Conservation (phyloP, 257 asterid species). For the Solanum chiquidenum region DNA sequence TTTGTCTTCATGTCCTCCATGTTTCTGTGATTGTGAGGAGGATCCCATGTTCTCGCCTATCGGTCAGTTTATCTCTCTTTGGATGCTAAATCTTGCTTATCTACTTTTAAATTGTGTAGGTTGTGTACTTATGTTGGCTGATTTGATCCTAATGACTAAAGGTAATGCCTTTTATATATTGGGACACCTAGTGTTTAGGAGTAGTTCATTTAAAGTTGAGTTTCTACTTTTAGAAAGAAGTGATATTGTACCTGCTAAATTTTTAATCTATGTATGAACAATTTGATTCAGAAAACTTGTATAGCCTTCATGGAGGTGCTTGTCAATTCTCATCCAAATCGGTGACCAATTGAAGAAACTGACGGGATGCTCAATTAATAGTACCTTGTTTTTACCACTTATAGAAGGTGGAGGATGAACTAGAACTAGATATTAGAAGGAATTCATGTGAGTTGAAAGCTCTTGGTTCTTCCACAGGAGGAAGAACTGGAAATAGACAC, state of each 20-base stretch:
- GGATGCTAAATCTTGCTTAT: neutral
- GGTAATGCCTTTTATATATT: neutral
- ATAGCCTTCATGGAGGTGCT: neutral
- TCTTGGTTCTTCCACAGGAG: neutral
- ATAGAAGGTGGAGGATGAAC: neutral
- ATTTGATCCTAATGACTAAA: neutral
- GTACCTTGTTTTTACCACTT: neutral
- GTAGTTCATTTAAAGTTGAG: neutral
- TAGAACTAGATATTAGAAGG: neutral
- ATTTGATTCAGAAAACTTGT: neutral
- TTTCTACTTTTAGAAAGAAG: neutral
- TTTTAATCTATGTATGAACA: neutral
- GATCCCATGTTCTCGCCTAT: slow-evolving; percentile 12
- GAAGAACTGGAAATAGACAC: neutral
- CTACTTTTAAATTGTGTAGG: neutral
- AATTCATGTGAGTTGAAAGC: neutral
- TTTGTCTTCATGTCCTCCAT: slow-evolving; percentile 17
- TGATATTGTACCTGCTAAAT: neutral
- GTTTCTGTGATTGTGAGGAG: slow-evolving; percentile 28
- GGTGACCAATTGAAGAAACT: neutral
- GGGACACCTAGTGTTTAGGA: neutral
- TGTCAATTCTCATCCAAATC: neutral
- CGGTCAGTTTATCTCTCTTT: slow-evolving; percentile 1
- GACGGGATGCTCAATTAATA: neutral
- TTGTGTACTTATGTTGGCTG: neutral